Base-by-base conservation (phyloP, 805 yeast genomes). In the Cyberlindnera petersonii region DNA sequence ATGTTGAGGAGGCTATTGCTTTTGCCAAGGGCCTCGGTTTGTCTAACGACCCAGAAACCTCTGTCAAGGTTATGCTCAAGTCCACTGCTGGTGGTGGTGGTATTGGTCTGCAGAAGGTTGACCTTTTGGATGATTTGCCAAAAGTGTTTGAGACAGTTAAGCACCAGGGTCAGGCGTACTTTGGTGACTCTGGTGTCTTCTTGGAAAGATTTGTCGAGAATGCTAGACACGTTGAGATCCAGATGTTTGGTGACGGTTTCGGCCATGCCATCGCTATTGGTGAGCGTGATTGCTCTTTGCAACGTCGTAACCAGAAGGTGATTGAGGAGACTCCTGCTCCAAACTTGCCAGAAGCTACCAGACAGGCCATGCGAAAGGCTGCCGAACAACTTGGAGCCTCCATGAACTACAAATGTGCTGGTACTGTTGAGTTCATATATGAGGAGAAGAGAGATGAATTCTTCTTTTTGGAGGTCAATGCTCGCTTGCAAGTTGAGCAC, bases 61-160 rank as follows among this genome's bases (percentile, higher is more conserved):
- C 71, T 15, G 93, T 86, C 54, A 98, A 98, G 21, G 77, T 91
- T 24, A 91, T 91, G 98, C 86, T 93, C 35, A 91, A 91, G 64
- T 84, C 95, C 19, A 93, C 98, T 45, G 98, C 98, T 19, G 98
- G 98, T 60, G 98, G 98, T 57, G 98, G 98, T 64, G 98, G 98
- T 65, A 91, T 91, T 56, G 98, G 98, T 48, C 69, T 91, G 52
- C 97, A 91, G 63, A 85, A 88, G 59, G 97, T 89, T 43, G 96
- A 89, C 55, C 72, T 79, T 24, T 85, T 76, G 50, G 78, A 61
- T 15, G 97, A 93, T 44, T 79, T 93, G 47, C 86, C 79, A 64
- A 68, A 83, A 46, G 94, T 89, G 11, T 91, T 87, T 64, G 84
- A 77, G 55, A 82, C 95, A 9, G 98, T 93, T 31, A 82, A 86